Conservation (phyloP, 106 monocot species). For the Dioscorea alata region DNA sequence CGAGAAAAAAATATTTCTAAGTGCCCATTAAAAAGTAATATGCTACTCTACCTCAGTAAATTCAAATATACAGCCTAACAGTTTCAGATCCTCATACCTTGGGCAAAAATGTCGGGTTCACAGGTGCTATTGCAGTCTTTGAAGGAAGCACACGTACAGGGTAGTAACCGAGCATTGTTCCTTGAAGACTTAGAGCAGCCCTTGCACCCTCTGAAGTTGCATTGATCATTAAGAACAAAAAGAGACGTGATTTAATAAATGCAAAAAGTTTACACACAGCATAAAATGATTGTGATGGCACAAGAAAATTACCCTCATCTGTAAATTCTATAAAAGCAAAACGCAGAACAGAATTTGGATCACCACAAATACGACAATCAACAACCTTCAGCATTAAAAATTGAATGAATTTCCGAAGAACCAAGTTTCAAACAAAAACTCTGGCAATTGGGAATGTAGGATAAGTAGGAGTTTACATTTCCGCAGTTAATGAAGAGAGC, state of each 20-base stretch:
- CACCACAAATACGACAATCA: conserved; percentile 50
- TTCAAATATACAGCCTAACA: not conserved
- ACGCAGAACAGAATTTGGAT: conserved; percentile 49
- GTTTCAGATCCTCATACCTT: conserved; percentile 12
- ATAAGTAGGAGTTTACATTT: conserved; percentile 14
- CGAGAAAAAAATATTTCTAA: not conserved
- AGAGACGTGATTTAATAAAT: not conserved
- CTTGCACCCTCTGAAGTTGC: conserved; percentile 35
- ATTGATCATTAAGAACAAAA: not conserved
- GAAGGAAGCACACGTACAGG: conserved; percentile 49
- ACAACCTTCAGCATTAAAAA: conserved; percentile 20
- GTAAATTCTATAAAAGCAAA: conserved; percentile 49
- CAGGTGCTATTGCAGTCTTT: conserved; percentile 49
- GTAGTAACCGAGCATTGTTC: conserved; percentile 45
- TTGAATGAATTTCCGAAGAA: not conserved
- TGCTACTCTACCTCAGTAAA: not conserved
- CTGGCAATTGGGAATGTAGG: not conserved
- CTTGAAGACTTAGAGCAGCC: conserved; percentile 26
- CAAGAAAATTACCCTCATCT: conserved; percentile 34
- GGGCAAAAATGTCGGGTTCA: conserved; percentile 32
- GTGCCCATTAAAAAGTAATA: not conserved
- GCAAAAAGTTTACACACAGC: not conserved
- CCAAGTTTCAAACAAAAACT: not conserved
- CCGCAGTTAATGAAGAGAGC: conserved; percentile 36
- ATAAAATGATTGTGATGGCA: not conserved